Evolutionary conservation across 176 grass and related monocot genomes (phyloP).

Genomic region (Juncus inflexus): DNA sequence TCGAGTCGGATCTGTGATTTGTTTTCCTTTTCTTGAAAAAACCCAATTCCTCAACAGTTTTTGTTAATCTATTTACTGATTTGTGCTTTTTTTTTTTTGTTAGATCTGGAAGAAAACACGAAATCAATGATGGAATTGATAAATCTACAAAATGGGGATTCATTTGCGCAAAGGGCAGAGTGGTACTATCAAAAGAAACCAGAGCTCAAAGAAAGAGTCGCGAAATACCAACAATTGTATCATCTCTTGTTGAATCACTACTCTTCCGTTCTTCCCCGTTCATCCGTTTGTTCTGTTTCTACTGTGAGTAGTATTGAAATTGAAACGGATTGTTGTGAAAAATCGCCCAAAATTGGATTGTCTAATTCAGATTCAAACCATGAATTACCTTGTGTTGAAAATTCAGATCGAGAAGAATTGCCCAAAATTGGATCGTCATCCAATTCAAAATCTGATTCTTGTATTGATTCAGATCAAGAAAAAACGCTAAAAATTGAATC

Average conservation of each 20-base stretch:
- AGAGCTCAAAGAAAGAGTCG: slow-evolving; percentile 10
- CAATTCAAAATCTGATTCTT: neutral
- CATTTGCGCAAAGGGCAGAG: neutral
- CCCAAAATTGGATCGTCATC: neutral
- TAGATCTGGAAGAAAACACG: slow-evolving; percentile 30
- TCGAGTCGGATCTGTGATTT: neutral
- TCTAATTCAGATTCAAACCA: neutral
- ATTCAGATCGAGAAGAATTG: too few relatives aligned
- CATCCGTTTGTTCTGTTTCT: slow-evolving; percentile 20
- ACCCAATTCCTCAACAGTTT: neutral
- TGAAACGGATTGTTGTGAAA: neutral
- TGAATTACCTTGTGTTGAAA: neutral
- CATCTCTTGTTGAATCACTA: slow-evolving; percentile 21
- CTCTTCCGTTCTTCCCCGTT: slow-evolving; percentile 7
- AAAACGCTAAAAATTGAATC: neutral
- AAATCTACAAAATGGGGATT: slow-evolving; percentile 2
- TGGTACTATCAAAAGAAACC: slow-evolving; percentile 18
- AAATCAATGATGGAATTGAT: slow-evolving; percentile 24
- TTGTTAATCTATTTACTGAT: too few relatives aligned
- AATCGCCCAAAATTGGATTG: too few relatives aligned
- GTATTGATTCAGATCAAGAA: neutral
- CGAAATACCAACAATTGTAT: slow-evolving; percentile 22
- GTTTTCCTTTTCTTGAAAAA: neutral
- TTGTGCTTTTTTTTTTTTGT: too few relatives aligned
- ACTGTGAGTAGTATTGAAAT: neutral